Base-by-base conservation (phyloP, 2,329 filamentous ascomycete genomes). In the Clarireedia paspali region DNA sequence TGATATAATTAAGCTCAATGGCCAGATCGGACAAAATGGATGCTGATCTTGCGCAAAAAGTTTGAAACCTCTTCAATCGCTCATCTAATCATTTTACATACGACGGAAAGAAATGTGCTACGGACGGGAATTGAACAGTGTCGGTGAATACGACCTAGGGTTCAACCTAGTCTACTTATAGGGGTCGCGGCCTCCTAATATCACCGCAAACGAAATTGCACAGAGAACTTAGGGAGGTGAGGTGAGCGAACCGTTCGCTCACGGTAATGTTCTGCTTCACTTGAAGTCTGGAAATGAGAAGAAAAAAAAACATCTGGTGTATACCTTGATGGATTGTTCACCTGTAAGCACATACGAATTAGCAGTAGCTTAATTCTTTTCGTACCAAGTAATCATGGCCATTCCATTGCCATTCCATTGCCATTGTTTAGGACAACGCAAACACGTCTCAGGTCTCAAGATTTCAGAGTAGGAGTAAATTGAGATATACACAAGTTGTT, bases 1-100 rank as follows among this genome's bases (percentile, higher is more conserved):
- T 55, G 53, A 55, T 27, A 34, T 34, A 45, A 34, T 36, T 44
- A 50, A 34, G 5, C 30, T 23, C 34, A 9, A 27, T 20, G 44
- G 42, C 6, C 46, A 45, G 36, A 15, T 27, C 20, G 42, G 46
- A 50, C 38, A 50, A 36, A 46, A 38, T 17, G 47, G 44, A 20
- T 38, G 46, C 30, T 26, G 53, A 55, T 50, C 53, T 50, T 45
- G 5, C 34, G 38, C 40, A 46, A 17, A 55, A 20, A 26, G 4
- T 42, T 36, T 44, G 53, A 55, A 44, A 55, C 47, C 42, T 45
- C 12, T 20, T 17, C 50, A 15, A 39, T 27, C 44, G 30, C 30
- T 34, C 30, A 34, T 23, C 36, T 27, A 23, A n/a, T 55, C 53
- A 55, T 50, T 26, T 55, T 36, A 55, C 46, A 55, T 50, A 49